Conservation (phyloP, 495 filamentous ascomycete genomes). For the Alectoria sarmentosa region DNA sequence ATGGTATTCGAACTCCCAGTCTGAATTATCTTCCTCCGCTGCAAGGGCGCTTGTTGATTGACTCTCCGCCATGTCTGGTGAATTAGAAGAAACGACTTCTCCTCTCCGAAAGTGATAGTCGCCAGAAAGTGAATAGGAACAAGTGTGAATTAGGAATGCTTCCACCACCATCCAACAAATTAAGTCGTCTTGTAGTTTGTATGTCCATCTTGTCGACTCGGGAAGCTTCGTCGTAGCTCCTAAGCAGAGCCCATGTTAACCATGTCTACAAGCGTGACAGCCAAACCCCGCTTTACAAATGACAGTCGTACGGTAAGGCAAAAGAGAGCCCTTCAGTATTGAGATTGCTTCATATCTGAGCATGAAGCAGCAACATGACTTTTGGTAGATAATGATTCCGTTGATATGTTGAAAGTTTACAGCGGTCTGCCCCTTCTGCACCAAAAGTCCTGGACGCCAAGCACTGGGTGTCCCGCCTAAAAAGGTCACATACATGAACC, state of each 20-base stretch:
- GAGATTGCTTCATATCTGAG: too few species aligned
- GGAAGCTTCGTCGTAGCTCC: neutral
- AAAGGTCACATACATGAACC: too few species aligned
- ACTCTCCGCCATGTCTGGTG: neutral
- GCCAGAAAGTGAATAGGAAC: neutral
- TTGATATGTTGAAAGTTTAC: too few species aligned
- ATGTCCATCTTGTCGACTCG: neutral
- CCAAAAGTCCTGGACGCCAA: too few species aligned
- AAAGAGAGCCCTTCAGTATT: too few species aligned
- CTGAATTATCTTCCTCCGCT: slow-evolving; percentile 35
- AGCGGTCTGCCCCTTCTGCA: too few species aligned
- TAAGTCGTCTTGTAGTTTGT: neutral
- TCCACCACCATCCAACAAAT: neutral
- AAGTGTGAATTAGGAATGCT: slow-evolving; percentile 16
- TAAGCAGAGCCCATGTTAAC: slow-evolving; percentile 1
- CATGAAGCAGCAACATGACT: too few species aligned
- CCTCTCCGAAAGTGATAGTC: neutral
- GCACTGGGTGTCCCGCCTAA: too few species aligned
- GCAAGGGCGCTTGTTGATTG: neutral
- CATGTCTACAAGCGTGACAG: neutral
- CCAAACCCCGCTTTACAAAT: neutral
- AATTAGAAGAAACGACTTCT: neutral
- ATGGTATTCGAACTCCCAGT: slow-evolving; percentile 60
- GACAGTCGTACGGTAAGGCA: too few species aligned
- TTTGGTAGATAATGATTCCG: too few species aligned